Conservation (phyloP, 148 eudicot species). For the Silene latifolia region DNA sequence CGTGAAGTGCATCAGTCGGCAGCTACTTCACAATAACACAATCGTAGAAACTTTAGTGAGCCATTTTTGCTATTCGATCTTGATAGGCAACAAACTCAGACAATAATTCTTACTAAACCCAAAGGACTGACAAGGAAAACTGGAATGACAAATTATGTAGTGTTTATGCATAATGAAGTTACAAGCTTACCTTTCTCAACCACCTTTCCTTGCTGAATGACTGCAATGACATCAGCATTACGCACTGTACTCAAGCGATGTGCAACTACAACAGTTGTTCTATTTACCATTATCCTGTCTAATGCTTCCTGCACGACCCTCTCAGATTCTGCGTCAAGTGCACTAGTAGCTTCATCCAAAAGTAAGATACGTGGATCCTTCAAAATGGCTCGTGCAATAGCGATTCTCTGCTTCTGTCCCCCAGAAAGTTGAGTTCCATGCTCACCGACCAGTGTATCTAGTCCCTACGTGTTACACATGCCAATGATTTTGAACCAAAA, state of each 20-base stretch:
- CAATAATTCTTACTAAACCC: neutral
- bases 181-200: conserved; percentile 61
- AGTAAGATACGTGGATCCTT: conserved; percentile 77
- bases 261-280: conserved; percentile 81
- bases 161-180: neutral
- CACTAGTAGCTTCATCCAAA: conserved; percentile 90
- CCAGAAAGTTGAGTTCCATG: conserved; percentile 82
- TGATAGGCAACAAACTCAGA: neutral
- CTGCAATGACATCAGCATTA: conserved; percentile 72
- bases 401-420: conserved; percentile 84
- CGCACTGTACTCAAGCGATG: conserved; percentile 75
- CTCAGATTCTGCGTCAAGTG: conserved; percentile 88
- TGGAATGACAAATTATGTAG: neutral
- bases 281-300: conserved; percentile 61
- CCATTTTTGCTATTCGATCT: neutral
- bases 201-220: conserved; percentile 63
- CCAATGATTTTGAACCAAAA: neutral
- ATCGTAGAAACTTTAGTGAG: neutral
- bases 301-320: conserved; percentile 74
- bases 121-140: neutral
- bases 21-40: no score
- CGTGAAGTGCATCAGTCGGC: no score
- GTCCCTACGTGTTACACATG: conserved; percentile 35
- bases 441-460: conserved; percentile 80
- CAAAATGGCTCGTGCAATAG: conserved; percentile 77